Evolutionary conservation across 2,329 filamentous ascomycete genomes (phyloP).

Genomic region (Claviceps purpurea): DNA sequence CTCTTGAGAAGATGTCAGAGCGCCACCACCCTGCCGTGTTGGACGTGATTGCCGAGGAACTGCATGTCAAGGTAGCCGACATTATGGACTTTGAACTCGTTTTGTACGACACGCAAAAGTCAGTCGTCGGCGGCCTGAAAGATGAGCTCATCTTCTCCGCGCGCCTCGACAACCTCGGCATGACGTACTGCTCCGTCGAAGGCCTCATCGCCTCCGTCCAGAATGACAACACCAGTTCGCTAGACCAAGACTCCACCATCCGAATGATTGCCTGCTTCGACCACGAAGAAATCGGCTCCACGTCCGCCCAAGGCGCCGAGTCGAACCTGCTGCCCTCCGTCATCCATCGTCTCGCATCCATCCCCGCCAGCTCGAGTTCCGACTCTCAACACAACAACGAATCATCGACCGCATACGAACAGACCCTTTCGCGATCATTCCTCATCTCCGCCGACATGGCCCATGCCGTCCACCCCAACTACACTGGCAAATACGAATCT

Average conservation of each 20-base stretch:
- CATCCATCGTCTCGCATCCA: conserved; percentile 69
- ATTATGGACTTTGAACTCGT: conserved; percentile 91
- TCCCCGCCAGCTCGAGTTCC: conserved; percentile 51
- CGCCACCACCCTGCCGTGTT: conserved; percentile 84
- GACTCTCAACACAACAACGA: conserved; percentile 48
- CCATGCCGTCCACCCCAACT: conserved; percentile 92
- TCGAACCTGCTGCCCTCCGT: conserved; percentile 84
- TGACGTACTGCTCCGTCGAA: conserved; percentile 85
- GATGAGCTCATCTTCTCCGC: conserved; percentile 94
- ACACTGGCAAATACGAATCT: conserved; percentile 77
- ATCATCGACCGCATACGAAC: conserved; percentile 74
- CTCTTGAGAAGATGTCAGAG: conserved; percentile 63
- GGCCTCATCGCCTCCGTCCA: conserved; percentile 71
- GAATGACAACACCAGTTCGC: conserved; percentile 37
- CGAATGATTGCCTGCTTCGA: conserved; percentile 92
- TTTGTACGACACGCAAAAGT: conserved; percentile 91
- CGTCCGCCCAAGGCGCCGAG: conserved; percentile 83
- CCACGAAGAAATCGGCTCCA: conserved; percentile 92
- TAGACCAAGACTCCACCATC: conserved; percentile 68
- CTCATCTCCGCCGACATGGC: conserved; percentile 96
- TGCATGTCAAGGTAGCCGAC: conserved; percentile 54
- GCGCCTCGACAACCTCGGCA: conserved; percentile 89
- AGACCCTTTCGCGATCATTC: conserved; percentile 83
- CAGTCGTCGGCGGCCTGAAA: conserved; percentile 75
- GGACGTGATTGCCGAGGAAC: conserved; percentile 70